Conservation (phyloP, 106 monocot species). For the Iris macrosiphon region DNA sequence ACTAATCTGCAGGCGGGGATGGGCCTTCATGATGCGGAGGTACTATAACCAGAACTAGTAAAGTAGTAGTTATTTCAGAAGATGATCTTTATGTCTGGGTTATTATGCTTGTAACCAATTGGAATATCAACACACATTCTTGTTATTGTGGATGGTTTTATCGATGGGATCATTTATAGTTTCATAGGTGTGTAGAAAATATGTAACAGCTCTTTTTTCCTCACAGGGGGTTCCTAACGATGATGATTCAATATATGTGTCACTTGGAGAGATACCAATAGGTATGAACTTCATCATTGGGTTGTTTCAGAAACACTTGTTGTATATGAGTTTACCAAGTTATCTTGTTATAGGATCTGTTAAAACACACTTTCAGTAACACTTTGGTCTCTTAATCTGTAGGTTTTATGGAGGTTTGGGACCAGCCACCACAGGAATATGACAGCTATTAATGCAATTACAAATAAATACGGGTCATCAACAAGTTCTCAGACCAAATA, state of each 20-base stretch:
- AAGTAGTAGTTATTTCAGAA: not conserved
- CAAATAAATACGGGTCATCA: too few relatives aligned
- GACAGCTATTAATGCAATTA: constrained; percentile 8
- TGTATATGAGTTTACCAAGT: too few relatives aligned
- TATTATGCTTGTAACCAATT: too few relatives aligned
- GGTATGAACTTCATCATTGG: too few relatives aligned
- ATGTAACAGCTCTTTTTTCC: not conserved
- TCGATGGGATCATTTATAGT: too few relatives aligned
- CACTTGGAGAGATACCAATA: constrained; percentile 26
- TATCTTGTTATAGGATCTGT: too few relatives aligned
- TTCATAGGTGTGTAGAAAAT: not conserved
- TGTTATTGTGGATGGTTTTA: too few relatives aligned
- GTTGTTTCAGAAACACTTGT: too few relatives aligned
- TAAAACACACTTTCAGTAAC: too few relatives aligned
- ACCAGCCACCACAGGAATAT: constrained; percentile 54
- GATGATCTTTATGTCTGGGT: too few relatives aligned
- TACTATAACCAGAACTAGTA: constrained; percentile 1
- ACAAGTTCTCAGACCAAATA: too few relatives aligned
- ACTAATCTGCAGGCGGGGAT: constrained; percentile 23
- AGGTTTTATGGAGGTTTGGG: constrained; percentile 80
- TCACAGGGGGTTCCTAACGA: constrained; percentile 23
- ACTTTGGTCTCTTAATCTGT: constrained; percentile 13
- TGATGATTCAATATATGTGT: constrained; percentile 29
- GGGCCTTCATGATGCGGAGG: constrained; percentile 26
- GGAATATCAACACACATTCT: too few relatives aligned